Base-by-base conservation (phyloP, 345 rosid species). In the Punica granatum region DNA sequence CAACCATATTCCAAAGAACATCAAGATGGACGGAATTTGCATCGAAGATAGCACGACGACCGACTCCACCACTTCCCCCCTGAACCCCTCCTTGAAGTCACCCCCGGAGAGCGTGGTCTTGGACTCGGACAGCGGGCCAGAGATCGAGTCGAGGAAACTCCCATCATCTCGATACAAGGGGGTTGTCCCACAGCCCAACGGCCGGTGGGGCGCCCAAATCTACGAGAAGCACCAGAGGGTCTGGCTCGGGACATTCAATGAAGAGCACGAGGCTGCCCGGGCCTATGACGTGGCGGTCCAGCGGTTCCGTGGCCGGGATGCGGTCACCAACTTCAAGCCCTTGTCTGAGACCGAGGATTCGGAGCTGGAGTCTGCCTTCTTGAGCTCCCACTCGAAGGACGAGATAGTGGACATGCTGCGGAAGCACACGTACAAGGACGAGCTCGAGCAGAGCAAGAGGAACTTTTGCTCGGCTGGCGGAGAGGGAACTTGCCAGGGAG, bases 191-290 rank as follows among this genome's bases (percentile, higher is more conserved):
- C 96, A 93, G 66, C 98, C 98, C 7, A 93, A 93, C 70, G 97
- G 97, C 66, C 84, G 94, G 1, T 93, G 97, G 98, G 98, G 97
- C 6, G 89, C 94, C 15, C 97, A 93, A 85, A 93, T 93, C 66
- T 93, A 93, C 83, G 97, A 90, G 88, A 93, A 86, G 75, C 97
- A 90, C 64, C 97, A 89, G 60, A 81, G 97, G 21, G 90, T 93
- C 34, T 93, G 98, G 98, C 86, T 93, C 3, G 98, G 98, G 1
- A 93, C 97, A 15, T 93, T 86, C 71, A 90, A 85, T 46, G 82
- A 82, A 49, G 91, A 90, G 76, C 84, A 87, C 2, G 96, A 89
- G 36, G 97, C 98, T 4, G 98, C 97, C 0, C 73, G 73, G 64
- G 92, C 92, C 51, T 93, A 93, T 65, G 98, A 93, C 75, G 79